phyloP scores from a whole-genome alignment of 2,329 filamentous ascomycete species.

The Mariannaea elegans region DNA sequence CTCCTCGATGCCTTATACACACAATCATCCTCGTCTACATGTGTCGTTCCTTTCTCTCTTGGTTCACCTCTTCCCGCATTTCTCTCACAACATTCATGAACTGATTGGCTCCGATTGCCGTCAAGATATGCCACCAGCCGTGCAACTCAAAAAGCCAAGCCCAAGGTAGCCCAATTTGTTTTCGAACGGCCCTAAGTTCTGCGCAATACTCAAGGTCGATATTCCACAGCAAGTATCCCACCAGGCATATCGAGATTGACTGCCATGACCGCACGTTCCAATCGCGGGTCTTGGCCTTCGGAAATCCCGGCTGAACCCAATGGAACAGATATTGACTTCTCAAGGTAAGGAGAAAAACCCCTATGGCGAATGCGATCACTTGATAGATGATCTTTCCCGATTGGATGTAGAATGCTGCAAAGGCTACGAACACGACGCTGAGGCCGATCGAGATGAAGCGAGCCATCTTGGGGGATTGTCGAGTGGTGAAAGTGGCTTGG shows the following conservation, averaged over 20 bases:
- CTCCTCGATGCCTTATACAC: too few relatives aligned
- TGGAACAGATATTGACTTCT: conserved; percentile 49
- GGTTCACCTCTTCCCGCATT: too few relatives aligned
- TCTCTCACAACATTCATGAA: conserved; percentile 48
- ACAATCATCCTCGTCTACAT: too few relatives aligned
- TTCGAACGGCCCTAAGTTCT: conserved; percentile 55
- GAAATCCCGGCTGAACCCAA: conserved; percentile 40
- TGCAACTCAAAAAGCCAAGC: conserved; percentile 66
- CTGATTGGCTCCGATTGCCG: conserved; percentile 60
- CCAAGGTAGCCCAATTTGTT: conserved; percentile 60
- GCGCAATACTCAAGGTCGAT: conserved; percentile 64
- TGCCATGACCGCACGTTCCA: conserved; percentile 38
- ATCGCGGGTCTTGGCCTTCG: conserved; percentile 35
- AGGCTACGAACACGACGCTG: conserved; percentile 50
- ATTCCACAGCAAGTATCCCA: conserved; percentile 61
- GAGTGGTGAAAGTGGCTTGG: conserved; percentile 57
- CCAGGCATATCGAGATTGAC: too few relatives aligned
- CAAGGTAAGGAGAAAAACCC: conserved; percentile 44
- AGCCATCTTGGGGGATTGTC: conserved; percentile 48
- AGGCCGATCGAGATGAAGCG: conserved; percentile 46
- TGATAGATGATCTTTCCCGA: conserved; percentile 56
- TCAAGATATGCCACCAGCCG: conserved; percentile 72
- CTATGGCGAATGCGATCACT: conserved; percentile 47
- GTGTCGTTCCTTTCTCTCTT: too few relatives aligned
- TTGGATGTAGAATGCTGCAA: conserved; percentile 54